phyloP scores from a whole-genome alignment of 129 eudicot species.

The Pseudognaphalium luteoalbum region DNA sequence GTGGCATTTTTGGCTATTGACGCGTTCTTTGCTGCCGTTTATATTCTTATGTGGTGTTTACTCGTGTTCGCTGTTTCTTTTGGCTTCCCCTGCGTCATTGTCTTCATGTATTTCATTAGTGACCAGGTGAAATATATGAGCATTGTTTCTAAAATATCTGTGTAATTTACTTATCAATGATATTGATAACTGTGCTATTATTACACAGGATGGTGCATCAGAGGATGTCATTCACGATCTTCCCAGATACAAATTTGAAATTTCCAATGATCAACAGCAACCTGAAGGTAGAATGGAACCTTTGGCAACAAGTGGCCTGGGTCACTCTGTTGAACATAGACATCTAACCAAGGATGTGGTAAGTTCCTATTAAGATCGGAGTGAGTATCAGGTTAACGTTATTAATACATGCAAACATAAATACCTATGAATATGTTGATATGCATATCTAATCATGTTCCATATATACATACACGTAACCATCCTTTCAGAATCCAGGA shows the following conservation, averaged over 20 bases:
- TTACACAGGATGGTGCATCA: conserved; percentile 36
- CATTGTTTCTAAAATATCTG: not conserved
- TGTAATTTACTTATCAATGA: not conserved
- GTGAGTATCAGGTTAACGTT: not conserved
- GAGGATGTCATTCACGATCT: conserved; percentile 60
- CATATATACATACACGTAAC: too few species aligned
- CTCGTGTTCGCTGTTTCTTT: conserved; percentile 67
- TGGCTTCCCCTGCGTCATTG: conserved; percentile 77
- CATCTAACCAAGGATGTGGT: conserved; percentile 65
- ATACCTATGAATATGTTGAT: not conserved
- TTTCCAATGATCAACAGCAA: conserved; percentile 40
- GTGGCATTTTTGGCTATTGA: conserved; percentile 75
- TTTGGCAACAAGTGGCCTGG: conserved; percentile 42
- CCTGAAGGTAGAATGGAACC: conserved; percentile 64
- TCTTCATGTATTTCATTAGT: conserved; percentile 60
- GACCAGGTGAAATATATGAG: conserved; percentile 52
- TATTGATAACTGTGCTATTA: not conserved
- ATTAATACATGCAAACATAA: not conserved
- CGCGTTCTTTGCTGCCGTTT: conserved; percentile 68
- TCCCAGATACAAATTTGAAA: conserved; percentile 53
- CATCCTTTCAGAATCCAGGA: not conserved
- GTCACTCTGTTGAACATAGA: conserved; percentile 40
- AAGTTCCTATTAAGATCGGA: conserved; percentile 27
- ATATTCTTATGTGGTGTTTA: conserved; percentile 58
- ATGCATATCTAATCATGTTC: not conserved